Evolutionary conservation across 78 protist species (phyloP).

Genomic region (Dictyostelium citrinum): DNA sequence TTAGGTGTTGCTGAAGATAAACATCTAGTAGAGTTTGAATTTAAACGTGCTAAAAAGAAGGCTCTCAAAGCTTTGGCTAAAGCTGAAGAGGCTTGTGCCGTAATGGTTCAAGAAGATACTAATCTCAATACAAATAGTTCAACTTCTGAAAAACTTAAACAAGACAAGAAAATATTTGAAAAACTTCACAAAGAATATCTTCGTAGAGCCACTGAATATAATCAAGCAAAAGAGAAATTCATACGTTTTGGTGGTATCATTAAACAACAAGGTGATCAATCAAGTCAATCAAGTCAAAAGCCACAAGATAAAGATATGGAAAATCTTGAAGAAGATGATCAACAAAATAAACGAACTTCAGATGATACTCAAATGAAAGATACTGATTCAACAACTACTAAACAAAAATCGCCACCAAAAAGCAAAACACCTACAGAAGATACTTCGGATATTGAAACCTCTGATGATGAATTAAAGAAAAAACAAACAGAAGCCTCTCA

Average conservation of each 20-base stretch:
- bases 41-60: conserved; percentile 3
- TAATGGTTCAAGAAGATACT: background rate
- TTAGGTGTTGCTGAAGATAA: conserved; percentile 26
- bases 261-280: background rate
- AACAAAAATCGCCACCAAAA: background rate
- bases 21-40: conserved; percentile 7
- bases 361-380: background rate
- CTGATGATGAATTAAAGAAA: conserved; percentile 1
- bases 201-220: background rate
- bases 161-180: background rate
- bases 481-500: background rate
- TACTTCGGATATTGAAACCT: background rate
- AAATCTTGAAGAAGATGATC: background rate
- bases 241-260: conserved; percentile 37
- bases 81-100: conserved; percentile 18
- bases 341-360: background rate
- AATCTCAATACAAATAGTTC: background rate
- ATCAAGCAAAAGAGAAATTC: conserved; percentile 2
- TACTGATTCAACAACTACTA: background rate
- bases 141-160: background rate
- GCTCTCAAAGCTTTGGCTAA: background rate
- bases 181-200: conserved; percentile 14
- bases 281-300: background rate
- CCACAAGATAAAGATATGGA: background rate
- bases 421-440: background rate